Conservation (phyloP, 306 rosid genomes). For the Prunus campanulata region DNA sequence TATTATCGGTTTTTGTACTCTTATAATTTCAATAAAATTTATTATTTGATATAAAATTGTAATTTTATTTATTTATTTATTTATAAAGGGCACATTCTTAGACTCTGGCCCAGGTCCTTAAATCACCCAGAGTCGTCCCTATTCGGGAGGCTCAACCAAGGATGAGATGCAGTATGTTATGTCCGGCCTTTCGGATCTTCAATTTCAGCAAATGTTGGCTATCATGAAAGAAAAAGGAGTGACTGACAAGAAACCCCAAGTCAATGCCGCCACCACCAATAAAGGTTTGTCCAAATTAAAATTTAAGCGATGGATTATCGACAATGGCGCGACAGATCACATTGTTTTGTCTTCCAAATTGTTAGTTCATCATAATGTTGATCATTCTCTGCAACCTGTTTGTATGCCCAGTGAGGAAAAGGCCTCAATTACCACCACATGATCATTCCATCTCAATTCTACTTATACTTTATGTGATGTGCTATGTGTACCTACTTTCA, state of each 20-base stretch:
- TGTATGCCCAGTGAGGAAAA: not conserved
- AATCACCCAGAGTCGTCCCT: no score
- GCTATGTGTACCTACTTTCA: not conserved
- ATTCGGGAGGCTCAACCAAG: not conserved
- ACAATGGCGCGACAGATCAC: not conserved
- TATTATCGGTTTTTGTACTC: no score
- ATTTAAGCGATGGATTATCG: not conserved
- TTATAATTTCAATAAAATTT: no score
- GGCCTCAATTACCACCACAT: not conserved
- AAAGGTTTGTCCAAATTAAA: not conserved
- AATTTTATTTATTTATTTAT: no score
- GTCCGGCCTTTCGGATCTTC: not conserved
- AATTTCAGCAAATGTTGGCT: not conserved
- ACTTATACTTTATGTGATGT: not conserved
- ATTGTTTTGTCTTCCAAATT: not conserved
- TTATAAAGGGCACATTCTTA: no score
- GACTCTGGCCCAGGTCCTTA: no score
- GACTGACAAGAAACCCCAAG: not conserved
- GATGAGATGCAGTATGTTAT: not conserved
- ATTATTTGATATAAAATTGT: no score
- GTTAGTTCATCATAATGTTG: no score
- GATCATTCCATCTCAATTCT: not conserved
- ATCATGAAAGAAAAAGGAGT: not conserved
- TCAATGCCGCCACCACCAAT: not conserved
- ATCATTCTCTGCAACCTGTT: not conserved